Conservation (phyloP, 2,329 filamentous ascomycete genomes). For the Hypomyces rosellus region DNA sequence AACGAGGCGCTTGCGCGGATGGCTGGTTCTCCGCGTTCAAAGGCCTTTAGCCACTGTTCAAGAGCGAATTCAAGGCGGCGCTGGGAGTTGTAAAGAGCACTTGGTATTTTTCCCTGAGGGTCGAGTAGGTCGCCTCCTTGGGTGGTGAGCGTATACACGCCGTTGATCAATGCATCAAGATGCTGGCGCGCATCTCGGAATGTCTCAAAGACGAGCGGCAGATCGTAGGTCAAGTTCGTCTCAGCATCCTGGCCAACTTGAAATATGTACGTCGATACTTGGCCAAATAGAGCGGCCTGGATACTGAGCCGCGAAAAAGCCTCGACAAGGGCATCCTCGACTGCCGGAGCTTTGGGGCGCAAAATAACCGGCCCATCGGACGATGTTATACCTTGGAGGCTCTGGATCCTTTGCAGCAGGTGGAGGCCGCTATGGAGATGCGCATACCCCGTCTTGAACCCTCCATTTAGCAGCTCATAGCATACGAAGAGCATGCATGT, state of each 20-base stretch:
- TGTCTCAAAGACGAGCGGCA: conserved; percentile 3
- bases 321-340: conserved; percentile 17
- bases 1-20: background rate
- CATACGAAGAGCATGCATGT: conserved; percentile 35
- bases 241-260: conserved; percentile 2
- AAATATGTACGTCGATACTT: conserved; percentile 16
- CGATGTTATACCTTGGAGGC: background rate
- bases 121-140: background rate
- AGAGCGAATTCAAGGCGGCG: conserved; percentile 2
- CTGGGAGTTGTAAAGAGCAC: background rate
- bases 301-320: conserved; percentile 22
- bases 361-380: conserved; percentile 7
- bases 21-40: conserved; percentile 1
- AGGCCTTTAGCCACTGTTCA: background rate
- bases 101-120: background rate
- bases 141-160: background rate
- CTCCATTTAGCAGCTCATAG: conserved; percentile 32
- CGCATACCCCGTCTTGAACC: conserved; percentile 19
- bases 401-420: conserved; percentile 19
- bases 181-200: conserved; percentile 3
- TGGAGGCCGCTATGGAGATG: conserved; percentile 27
- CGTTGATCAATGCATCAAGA: conserved; percentile 8
- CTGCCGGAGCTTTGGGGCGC: conserved; percentile 3
- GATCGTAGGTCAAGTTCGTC: conserved; percentile 12
- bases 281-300: conserved; percentile 23